Evolutionary conservation across 495 filamentous ascomycete species (phyloP).

Genomic region (Aspergillus carlsbadensis): DNA sequence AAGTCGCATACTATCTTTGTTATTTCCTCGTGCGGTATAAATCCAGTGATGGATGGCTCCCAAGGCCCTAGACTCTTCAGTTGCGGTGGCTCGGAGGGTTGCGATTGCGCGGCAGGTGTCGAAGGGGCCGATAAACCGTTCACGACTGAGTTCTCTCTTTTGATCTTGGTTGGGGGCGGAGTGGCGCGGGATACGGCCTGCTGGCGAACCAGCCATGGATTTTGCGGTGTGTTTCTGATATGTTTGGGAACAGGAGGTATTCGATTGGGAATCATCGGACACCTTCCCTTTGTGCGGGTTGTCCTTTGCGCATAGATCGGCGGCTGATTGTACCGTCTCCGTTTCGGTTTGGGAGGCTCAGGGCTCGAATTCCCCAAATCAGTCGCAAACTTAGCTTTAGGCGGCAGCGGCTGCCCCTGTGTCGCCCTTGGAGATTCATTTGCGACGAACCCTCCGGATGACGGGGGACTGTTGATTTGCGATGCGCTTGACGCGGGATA

Average conservation of each 20-base stretch:
- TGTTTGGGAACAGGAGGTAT: constrained; percentile 38
- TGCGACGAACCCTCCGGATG: constrained; percentile 12
- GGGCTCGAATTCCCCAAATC: constrained; percentile 19
- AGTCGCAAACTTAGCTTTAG: constrained; percentile 28
- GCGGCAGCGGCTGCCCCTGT: constrained; percentile 1
- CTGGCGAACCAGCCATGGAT: constrained; percentile 30
- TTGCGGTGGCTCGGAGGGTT: constrained; percentile 13
- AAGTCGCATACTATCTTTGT: constrained; percentile 71
- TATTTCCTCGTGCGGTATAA: constrained; percentile 65
- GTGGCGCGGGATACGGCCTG: constrained; percentile 24
- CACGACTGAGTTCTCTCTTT: constrained; percentile 12
- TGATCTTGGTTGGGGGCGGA: constrained; percentile 8
- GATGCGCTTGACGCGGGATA: constrained; percentile 13
- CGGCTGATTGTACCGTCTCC: constrained; percentile 43
- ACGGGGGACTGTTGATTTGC: constrained; percentile 36
- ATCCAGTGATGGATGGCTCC: constrained; percentile 70
- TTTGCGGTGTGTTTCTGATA: constrained; percentile 22
- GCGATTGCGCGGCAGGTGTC: constrained; percentile 6
- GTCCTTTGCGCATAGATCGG: constrained; percentile 47
- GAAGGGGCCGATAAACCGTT: constrained; percentile 8
- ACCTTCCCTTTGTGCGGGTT: constrained; percentile 35
- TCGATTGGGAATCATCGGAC: constrained; percentile 38
- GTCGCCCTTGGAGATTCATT: constrained; percentile 15
- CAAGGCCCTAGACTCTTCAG: constrained; percentile 56
- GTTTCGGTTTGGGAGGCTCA: constrained; percentile 35